These are phyloP conservation scores for Lactarius deliciosus DNA, from an alignment of 768 basidiomycete species.

Conservation along the genomic window DNA sequence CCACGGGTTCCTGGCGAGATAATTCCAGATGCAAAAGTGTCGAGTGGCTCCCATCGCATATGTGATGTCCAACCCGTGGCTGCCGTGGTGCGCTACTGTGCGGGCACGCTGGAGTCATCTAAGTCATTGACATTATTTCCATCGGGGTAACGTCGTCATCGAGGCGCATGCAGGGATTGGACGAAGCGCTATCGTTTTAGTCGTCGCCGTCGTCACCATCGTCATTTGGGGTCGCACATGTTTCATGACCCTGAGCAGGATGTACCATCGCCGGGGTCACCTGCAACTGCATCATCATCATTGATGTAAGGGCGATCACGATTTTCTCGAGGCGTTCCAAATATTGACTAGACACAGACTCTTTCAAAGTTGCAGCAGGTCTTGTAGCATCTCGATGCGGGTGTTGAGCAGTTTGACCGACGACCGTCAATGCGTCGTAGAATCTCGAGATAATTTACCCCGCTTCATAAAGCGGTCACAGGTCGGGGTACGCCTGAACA, in stretches of 20 bases:
- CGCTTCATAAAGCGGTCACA: slow-evolving; percentile 92
- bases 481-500: slow-evolving; percentile 84
- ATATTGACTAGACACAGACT: slow-evolving; percentile 88
- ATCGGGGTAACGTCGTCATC: too few relatives aligned
- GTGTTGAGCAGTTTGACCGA: slow-evolving; percentile 75
- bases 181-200: too few relatives aligned
- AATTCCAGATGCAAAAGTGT: not conserved
- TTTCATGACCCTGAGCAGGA: too few relatives aligned
- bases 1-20: not conserved
- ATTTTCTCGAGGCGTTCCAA: slow-evolving; percentile 91
- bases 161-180: too few relatives aligned
- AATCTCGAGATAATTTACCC: slow-evolving; percentile 92
- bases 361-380: slow-evolving; percentile 96
- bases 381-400: slow-evolving; percentile 93
- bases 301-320: slow-evolving; percentile 69
- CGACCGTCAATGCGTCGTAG: slow-evolving; percentile 62
- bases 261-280: too few relatives aligned
- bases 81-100: too few relatives aligned
- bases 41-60: not conserved
- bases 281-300: too few relatives aligned
- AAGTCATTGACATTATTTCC: too few relatives aligned
- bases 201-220: too few relatives aligned
- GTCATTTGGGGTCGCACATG: too few relatives aligned
- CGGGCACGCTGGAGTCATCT: too few relatives aligned
- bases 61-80: too few relatives aligned